phyloP scores from a whole-genome alignment of 139 green algal species.

The Micractinium conductrix region DNA sequence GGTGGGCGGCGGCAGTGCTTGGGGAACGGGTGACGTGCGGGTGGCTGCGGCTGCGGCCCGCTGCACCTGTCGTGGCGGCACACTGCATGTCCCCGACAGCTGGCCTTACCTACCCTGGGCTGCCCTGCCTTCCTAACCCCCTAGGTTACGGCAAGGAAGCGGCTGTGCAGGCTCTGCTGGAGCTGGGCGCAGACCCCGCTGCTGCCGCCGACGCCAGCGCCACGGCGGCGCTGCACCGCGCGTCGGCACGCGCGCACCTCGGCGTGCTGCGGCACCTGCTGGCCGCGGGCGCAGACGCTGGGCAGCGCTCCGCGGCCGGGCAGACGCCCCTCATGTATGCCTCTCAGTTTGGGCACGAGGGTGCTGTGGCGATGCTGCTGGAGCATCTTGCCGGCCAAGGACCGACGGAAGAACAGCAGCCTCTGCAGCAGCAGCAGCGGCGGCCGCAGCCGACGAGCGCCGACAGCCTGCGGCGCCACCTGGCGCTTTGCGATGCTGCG shows the following conservation, averaged over 20 bases:
- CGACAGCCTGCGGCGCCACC: not conserved
- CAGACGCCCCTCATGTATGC: slow-evolving; percentile 35
- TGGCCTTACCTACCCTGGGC: too few species aligned
- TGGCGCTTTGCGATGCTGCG: not conserved
- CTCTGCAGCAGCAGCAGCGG: not conserved
- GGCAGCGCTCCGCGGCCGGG: slow-evolving; percentile 1
- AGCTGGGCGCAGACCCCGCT: not conserved
- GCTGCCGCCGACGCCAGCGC: slow-evolving; percentile 4
- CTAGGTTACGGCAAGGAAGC: slow-evolving; percentile 25
- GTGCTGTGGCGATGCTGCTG: slow-evolving; percentile 5
- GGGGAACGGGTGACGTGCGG: too few species aligned
- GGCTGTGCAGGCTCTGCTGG: not conserved
- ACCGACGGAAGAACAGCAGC: not conserved
- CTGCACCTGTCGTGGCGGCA: too few species aligned
- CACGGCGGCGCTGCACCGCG: slow-evolving; percentile 32
- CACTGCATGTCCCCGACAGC: too few species aligned
- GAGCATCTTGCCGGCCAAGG: not conserved
- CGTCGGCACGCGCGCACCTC: slow-evolving; percentile 10
- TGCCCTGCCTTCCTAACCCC: too few species aligned
- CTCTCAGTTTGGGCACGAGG: slow-evolving; percentile 31
- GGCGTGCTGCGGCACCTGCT: slow-evolving; percentile 21
- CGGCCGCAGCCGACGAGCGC: not conserved
- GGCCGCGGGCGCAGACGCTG: not conserved
- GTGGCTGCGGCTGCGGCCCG: too few species aligned
- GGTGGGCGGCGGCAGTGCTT: not conserved